Base-by-base conservation (phyloP, 192 early-diverging fungal genomes). In the Coemansia sp. region DNA sequence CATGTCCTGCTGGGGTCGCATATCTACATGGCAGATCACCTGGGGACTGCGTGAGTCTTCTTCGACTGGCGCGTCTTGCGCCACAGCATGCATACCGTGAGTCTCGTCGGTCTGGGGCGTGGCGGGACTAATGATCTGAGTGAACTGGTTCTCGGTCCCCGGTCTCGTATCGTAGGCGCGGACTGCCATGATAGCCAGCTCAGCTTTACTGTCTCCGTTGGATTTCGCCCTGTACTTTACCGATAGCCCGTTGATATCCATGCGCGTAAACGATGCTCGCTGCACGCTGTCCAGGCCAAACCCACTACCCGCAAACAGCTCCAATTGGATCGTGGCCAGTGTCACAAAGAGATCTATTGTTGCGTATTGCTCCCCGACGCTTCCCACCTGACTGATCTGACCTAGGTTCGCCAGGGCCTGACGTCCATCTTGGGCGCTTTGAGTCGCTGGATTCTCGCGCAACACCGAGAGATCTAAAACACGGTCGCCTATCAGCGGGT, bases 81-180 rank as follows among this genome's bases (percentile, higher is more conserved):
- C 76, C 57, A 83, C 62, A 5, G 81, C 81, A 36, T 83, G 76
- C 81, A 83, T 83, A 31, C 40, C 33, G 27, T 63, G 58, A n/a
- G 49, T 8, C 27, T 13, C 53, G 22, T 16, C 67, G 12, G 40
- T 20, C 49, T 39, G 47, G 34, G 10, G 16, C 22, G 66, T 71
- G 3, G 76, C 78, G 20, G 82, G 82, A 36, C 74, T 77, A 69
- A 97, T 91, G 22, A 97, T 91, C 63, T 97, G 92, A 40, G 89
- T 88, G 78, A 95, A 97, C 49, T 92, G 84, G 69, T 90, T 95
- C 36, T 88, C 84, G 0, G 89, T 88, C 9, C 89, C 87, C 18
- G 88, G 88, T 16, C 97, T 76, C 2, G 93, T 94, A 70, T 98
- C 97, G 63, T 86, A 88, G 13, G 95, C 88, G 6, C 90, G 88